phyloP scores from a whole-genome alignment of 2,329 filamentous ascomycete species.

The Westerdykella aurantiaca region DNA sequence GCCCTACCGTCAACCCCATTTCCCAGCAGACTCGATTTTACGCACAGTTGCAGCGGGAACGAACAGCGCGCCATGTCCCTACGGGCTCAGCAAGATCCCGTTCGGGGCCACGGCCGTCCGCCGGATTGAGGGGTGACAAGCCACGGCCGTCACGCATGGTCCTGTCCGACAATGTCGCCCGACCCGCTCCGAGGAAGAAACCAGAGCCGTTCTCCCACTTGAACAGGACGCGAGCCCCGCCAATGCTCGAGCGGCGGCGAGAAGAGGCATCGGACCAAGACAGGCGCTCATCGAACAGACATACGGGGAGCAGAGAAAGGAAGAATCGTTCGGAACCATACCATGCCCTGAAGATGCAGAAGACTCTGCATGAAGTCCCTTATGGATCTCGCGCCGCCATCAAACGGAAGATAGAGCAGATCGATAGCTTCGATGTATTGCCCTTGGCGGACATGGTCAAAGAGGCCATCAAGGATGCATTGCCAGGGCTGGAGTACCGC shows the following conservation, averaged over 20 bases:
- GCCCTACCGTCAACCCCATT: constrained; percentile 14
- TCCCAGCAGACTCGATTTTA: constrained; percentile 37
- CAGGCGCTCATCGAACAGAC: constrained; percentile 10
- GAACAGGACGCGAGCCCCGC: constrained; percentile 29
- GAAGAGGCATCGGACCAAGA: constrained; percentile 6
- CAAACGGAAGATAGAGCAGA: constrained; percentile 57
- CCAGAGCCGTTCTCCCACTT: constrained; percentile 30
- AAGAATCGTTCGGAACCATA: constrained; percentile 47
- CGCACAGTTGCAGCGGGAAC: constrained; percentile 24
- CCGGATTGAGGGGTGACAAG: constrained; percentile 20
- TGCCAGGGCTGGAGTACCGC: constrained; percentile 68
- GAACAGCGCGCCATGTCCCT: constrained; percentile 8
- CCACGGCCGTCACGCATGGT: constrained; percentile 48
- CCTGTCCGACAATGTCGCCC: constrained; percentile 40
- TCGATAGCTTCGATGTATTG: constrained; percentile 78
- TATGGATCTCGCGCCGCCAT: constrained; percentile 62
- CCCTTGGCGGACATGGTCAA: constrained; percentile 66
- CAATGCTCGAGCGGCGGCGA: constrained; percentile 14
- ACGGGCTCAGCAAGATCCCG: neutral
- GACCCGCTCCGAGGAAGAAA: constrained; percentile 16
- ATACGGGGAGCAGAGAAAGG: constrained; percentile 15
- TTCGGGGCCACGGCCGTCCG: constrained; percentile 1
- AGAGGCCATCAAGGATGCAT: constrained; percentile 68
- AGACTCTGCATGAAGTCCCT: constrained; percentile 66
- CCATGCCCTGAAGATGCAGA: constrained; percentile 94